Evolutionary conservation across 1,284 basidiomycete genomes (phyloP).

Genomic region (Rhodofomes roseus): DNA sequence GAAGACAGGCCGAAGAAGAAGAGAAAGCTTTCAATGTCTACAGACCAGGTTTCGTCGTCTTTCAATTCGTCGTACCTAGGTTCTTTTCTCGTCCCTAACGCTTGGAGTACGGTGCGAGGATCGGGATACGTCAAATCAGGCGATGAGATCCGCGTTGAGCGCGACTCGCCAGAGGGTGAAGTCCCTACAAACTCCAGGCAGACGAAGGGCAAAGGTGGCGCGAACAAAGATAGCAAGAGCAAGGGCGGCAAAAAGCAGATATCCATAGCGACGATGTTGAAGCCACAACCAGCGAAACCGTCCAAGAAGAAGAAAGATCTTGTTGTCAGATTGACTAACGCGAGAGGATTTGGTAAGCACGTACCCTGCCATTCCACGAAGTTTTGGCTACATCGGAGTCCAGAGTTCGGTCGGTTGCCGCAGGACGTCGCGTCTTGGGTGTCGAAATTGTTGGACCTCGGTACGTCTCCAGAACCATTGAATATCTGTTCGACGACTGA

Average conservation of each 20-base stretch:
- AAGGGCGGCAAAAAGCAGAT: constrained; percentile 57
- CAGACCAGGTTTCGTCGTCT: neutral
- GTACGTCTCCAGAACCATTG: constrained; percentile 31
- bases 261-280: constrained; percentile 63
- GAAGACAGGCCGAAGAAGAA: constrained; percentile 40
- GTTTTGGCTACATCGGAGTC: neutral
- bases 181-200: constrained; percentile 16
- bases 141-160: constrained; percentile 57
- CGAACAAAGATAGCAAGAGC: constrained; percentile 27
- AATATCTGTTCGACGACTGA: neutral
- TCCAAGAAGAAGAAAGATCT: constrained; percentile 58
- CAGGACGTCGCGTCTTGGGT: constrained; percentile 69
- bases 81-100: constrained; percentile 68
- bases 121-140: constrained; percentile 62
- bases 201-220: constrained; percentile 21
- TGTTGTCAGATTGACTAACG: constrained; percentile 67
- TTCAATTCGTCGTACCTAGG: constrained; percentile 50
- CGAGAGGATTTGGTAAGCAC: constrained; percentile 56
- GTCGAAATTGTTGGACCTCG: constrained; percentile 66
- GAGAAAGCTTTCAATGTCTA: constrained; percentile 36
- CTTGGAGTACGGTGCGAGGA: constrained; percentile 77
- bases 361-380: too few species aligned
- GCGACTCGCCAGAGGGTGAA: constrained; percentile 44
- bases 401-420: constrained; percentile 73
- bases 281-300: constrained; percentile 43